A percentile compares a stretch with the other conserved stretches of the same genome.
Evolutionary conservation across 306 rosid species (phyloP).

Genomic region (Castanea sativa): DNA sequence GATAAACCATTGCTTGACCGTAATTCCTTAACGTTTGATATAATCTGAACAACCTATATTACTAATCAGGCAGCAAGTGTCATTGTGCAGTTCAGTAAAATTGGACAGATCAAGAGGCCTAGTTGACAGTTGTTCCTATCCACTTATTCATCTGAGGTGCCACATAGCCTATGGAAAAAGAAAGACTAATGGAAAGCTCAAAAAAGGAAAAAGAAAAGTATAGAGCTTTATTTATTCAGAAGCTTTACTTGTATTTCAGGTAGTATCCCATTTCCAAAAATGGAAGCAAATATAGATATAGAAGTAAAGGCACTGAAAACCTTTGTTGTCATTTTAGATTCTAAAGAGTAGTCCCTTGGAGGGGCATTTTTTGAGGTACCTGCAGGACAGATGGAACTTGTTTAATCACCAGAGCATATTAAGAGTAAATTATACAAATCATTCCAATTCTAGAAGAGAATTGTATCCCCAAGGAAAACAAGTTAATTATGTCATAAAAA

Average conservation of each 20-base stretch:
- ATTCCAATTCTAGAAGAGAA: no score
- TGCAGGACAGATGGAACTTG: slow-evolving; percentile 28
- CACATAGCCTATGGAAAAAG: background rate
- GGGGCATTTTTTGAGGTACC: slow-evolving; percentile 56
- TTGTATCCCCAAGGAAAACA: background rate
- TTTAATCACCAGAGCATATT: background rate
- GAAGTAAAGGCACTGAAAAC: slow-evolving; percentile 83
- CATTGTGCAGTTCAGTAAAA: slow-evolving; percentile 4
- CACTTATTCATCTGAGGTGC: no score
- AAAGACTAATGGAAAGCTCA: background rate
- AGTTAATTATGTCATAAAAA: background rate
- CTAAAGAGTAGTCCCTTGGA: slow-evolving; percentile 63
- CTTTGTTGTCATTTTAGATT: slow-evolving; percentile 44
- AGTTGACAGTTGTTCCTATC: background rate
- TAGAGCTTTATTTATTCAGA: background rate
- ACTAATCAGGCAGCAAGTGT: background rate
- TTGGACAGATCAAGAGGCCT: slow-evolving; percentile 3
- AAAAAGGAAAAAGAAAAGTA: background rate
- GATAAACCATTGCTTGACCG: background rate
- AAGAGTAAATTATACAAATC: no score
- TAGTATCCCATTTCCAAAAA: slow-evolving; percentile 89
- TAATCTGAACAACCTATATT: background rate
- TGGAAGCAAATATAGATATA: slow-evolving; percentile 84
- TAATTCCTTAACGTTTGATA: background rate
- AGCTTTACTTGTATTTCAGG: slow-evolving; percentile 87